Conservation (phyloP, 2,329 filamentous ascomycete genomes). For the Colletotrichum graminicola region DNA sequence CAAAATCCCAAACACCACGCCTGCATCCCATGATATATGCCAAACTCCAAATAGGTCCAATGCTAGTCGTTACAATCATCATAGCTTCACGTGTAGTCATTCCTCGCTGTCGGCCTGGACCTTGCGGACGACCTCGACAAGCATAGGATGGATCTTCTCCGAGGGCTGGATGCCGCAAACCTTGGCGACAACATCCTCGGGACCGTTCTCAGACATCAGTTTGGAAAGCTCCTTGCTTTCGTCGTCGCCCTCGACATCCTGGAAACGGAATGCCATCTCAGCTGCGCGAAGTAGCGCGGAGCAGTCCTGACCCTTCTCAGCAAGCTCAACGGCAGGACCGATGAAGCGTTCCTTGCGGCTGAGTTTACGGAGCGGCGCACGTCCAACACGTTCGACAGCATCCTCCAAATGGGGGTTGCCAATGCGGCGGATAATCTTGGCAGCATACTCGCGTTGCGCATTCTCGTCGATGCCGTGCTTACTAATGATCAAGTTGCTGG, state of each 20-base stretch:
- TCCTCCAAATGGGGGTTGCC: slow-evolving; percentile 95
- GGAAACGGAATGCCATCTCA: slow-evolving; percentile 95
- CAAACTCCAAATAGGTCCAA: slow-evolving; percentile 20
- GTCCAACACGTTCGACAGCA: slow-evolving; percentile 93
- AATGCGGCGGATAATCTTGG: slow-evolving; percentile 93
- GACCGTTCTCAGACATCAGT: slow-evolving; percentile 80
- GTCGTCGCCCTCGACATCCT: slow-evolving; percentile 91
- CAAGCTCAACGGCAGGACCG: slow-evolving; percentile 88
- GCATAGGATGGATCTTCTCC: slow-evolving; percentile 82
- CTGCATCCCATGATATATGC: slow-evolving; percentile 35
- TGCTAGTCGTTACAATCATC: slow-evolving; percentile 27
- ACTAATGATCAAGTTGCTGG: slow-evolving; percentile 83
- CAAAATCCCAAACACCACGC: slow-evolving; percentile 13
- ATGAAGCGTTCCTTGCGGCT: slow-evolving; percentile 96
- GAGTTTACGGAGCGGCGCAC: slow-evolving; percentile 93
- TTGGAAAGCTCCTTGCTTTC: slow-evolving; percentile 88
- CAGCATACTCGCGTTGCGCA: slow-evolving; percentile 87
- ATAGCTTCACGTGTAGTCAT: slow-evolving; percentile 50
- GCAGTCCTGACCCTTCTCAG: slow-evolving; percentile 81
- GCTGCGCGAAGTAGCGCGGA: slow-evolving; percentile 82
- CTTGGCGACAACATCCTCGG: slow-evolving; percentile 82
- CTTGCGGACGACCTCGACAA: slow-evolving; percentile 83
- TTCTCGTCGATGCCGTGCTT: slow-evolving; percentile 84
- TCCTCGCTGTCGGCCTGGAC: slow-evolving; percentile 77
- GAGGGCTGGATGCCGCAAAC: slow-evolving; percentile 83